Conservation (phyloP, 257 asterid genomes). For the Ligustrum vulgare region DNA sequence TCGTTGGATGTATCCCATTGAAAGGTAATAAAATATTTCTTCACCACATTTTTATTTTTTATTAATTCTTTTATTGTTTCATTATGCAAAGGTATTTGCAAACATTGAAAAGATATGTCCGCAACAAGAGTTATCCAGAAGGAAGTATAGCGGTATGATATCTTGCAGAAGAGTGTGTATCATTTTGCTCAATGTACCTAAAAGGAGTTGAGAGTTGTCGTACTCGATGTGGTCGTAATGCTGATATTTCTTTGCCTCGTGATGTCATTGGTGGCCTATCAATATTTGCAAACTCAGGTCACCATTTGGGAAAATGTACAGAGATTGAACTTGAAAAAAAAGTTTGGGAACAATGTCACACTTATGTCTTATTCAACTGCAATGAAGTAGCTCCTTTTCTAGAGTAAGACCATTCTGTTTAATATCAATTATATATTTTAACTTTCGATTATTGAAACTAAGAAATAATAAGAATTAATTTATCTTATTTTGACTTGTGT, state of each 20-base stretch:
- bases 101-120: not conserved
- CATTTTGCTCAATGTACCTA: not conserved
- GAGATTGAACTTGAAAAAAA: not conserved
- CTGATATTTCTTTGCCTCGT: not conserved
- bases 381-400: not conserved
- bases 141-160: not conserved
- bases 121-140: not conserved
- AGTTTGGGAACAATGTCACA: not conserved
- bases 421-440: too few relatives aligned
- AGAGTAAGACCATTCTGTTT: not conserved
- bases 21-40: not conserved
- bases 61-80: too few relatives aligned
- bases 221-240: not conserved
- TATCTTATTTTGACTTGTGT: not conserved
- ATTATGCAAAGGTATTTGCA: not conserved
- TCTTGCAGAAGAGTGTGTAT: not conserved
- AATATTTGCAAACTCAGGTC: not conserved
- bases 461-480: too few relatives aligned
- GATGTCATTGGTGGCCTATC: not conserved
- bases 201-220: not conserved
- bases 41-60: too few relatives aligned
- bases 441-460: too few relatives aligned
- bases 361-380: not conserved
- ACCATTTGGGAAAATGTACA: not conserved
- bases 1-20: not conserved